A percentile compares a stretch with the other conserved stretches of the same genome.
Evolutionary conservation across 768 basidiomycete species (phyloP).

Genomic region (Melanogaster broomeanus): DNA sequence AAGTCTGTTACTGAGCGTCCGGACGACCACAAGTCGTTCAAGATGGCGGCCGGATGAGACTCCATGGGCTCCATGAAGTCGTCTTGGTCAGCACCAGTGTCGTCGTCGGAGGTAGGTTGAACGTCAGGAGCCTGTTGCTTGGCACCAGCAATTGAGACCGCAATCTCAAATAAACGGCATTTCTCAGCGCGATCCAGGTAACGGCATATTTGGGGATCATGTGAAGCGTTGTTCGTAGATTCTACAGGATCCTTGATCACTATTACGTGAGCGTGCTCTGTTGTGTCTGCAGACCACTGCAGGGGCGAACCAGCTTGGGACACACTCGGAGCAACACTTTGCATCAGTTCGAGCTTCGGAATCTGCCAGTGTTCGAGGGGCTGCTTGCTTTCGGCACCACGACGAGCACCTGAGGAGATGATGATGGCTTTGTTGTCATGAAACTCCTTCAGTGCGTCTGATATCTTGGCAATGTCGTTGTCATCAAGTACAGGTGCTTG

Average conservation of each 20-base stretch:
- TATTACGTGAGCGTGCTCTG: constrained; percentile 35
- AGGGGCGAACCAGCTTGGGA: constrained; percentile 26
- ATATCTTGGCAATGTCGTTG: background rate
- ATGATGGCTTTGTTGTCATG: constrained; percentile 36
- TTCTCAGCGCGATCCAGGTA: constrained; percentile 34
- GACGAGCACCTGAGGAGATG: constrained; percentile 27
- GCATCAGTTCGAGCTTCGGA: constrained; percentile 43
- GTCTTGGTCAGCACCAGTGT: too few relatives aligned
- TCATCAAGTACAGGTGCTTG: constrained; percentile 5
- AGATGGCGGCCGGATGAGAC: too few relatives aligned
- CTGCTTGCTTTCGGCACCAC: constrained; percentile 15
- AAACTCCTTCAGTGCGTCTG: constrained; percentile 8
- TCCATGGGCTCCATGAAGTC: too few relatives aligned
- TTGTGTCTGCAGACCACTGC: constrained; percentile 38
- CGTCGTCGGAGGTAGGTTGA: background rate
- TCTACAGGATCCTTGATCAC: constrained; percentile 33
- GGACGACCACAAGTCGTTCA: too few relatives aligned
- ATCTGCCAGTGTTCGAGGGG: constrained; percentile 38
- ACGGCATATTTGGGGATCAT: constrained; percentile 36
- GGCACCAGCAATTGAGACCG: background rate
- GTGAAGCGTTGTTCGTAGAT: constrained; percentile 32
- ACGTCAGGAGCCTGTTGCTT: too few relatives aligned
- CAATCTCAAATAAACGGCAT: constrained; percentile 25
- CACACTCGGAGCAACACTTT: constrained; percentile 34
- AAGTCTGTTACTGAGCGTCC: background rate